Evolutionary conservation across 257 asterid species (phyloP).

Genomic region (Capsicum baccatum): DNA sequence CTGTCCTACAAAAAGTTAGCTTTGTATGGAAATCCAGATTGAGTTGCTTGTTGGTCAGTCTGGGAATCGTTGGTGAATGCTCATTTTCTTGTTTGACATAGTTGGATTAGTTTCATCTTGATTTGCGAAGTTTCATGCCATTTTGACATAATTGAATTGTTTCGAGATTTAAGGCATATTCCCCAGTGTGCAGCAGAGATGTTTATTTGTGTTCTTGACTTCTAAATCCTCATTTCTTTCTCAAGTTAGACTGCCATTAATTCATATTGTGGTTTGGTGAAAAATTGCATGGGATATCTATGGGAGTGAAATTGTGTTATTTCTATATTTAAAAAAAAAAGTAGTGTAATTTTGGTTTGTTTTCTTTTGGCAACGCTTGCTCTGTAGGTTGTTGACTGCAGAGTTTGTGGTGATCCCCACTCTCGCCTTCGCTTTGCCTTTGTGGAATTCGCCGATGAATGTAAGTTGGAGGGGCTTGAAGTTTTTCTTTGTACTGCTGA

Average conservation of each 20-base stretch:
- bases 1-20: not conserved
- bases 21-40: slow-evolving; percentile 12
- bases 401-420: slow-evolving; percentile 98
- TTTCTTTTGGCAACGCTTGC: slow-evolving; percentile 25
- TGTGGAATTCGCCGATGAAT: slow-evolving; percentile 90
- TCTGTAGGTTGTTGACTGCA: slow-evolving; percentile 91
- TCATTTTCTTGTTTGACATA: slow-evolving; percentile 2
- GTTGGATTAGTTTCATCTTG: not conserved
- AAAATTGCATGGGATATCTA: not conserved
- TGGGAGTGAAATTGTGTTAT: not conserved
- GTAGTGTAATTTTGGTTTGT: not conserved
- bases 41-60: not conserved
- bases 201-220: not conserved
- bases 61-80: not conserved
- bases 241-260: not conserved
- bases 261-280: not conserved
- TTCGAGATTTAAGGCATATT: not conserved
- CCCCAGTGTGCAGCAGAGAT: slow-evolving; percentile 9
- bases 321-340: not conserved
- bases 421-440: slow-evolving; percentile 98
- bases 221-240: not conserved
- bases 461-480: slow-evolving; percentile 48
- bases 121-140: not conserved
- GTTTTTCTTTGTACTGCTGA: slow-evolving; percentile 24
- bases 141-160: slow-evolving; percentile 11